Conservation (phyloP, 1,284 basidiomycete genomes). For the Apiotrichum siamense region DNA sequence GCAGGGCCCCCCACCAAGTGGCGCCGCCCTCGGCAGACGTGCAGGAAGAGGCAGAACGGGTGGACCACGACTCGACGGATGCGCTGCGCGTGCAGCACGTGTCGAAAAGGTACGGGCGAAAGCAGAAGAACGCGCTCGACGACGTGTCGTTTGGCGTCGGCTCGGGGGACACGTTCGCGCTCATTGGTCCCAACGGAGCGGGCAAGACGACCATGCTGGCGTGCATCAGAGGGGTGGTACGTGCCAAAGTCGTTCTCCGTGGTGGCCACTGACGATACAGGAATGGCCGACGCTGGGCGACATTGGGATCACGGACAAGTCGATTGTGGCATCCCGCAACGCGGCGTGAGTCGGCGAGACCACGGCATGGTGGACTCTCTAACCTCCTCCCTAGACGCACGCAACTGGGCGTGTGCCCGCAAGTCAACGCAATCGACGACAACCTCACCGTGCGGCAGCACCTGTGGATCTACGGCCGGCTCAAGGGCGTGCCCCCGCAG, state of each 20-base stretch:
- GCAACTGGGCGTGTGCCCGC: conserved; percentile 67
- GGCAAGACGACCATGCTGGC: conserved; percentile 61
- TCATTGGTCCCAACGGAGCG: conserved; percentile 74
- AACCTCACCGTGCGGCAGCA: conserved; percentile 72
- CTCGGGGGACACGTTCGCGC: conserved; percentile 60
- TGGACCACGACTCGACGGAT: conserved; percentile 47
- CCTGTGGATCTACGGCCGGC: conserved; percentile 49
- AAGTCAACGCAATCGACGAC: conserved; percentile 73
- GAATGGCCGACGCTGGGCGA: conserved; percentile 59
- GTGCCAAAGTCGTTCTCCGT: not conserved
- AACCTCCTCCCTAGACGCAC: conserved; percentile 14
- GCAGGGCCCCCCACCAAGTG: not conserved
- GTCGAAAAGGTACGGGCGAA: conserved; percentile 57
- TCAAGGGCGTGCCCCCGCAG: conserved; percentile 57
- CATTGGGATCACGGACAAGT: conserved; percentile 59
- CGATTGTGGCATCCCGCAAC: conserved; percentile 58
- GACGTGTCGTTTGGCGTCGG: conserved; percentile 65
- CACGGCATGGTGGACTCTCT: not conserved
- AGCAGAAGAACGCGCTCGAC: conserved; percentile 59
- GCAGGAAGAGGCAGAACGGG: conserved; percentile 53
- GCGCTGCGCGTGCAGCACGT: conserved; percentile 60
- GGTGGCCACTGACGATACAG: not conserved
- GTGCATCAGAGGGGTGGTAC: conserved; percentile 29
- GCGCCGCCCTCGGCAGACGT: conserved; percentile 46
- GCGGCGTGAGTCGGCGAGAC: conserved; percentile 52